These are phyloP conservation scores for Penicillium digitatum DNA, from an alignment of 2,329 filamentous ascomycete species.

Conservation along the genomic window DNA sequence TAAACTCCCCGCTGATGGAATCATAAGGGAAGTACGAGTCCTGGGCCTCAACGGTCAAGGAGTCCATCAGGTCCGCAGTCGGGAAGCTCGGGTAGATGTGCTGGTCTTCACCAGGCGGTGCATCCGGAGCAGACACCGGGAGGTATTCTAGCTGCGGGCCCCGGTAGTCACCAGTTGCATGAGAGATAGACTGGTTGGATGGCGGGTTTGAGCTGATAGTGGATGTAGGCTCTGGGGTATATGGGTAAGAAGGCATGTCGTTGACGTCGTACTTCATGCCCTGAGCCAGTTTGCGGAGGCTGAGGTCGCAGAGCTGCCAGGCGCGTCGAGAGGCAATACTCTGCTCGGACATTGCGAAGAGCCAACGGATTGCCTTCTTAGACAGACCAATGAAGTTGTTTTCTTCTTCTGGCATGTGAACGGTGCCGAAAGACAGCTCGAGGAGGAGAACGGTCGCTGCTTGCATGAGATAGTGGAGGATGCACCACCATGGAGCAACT, in stretches of 20 bases:
- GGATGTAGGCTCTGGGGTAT: conserved; percentile 12
- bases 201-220: conserved; percentile 1
- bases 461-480: conserved; percentile 47
- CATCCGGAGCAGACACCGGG: not conserved
- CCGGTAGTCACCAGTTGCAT: conserved; percentile 6
- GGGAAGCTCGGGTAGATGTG: conserved; percentile 2
- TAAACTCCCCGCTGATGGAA: conserved; percentile 39
- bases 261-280: conserved; percentile 37
- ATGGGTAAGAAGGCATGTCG: conserved; percentile 31
- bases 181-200: not conserved
- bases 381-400: conserved; percentile 32
- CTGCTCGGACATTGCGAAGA: conserved; percentile 40
- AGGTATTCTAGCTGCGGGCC: conserved; percentile 11
- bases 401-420: conserved; percentile 44
- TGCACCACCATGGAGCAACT: conserved; percentile 45
- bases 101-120: conserved; percentile 9
- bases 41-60: conserved; percentile 7
- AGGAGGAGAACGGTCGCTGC: conserved; percentile 44
- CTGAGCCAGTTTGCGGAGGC: conserved; percentile 32
- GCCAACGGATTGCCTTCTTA: conserved; percentile 45
- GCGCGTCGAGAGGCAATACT: conserved; percentile 40
- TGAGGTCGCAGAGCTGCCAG: conserved; percentile 41
- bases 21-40: conserved; percentile 40
- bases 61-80: conserved; percentile 12
- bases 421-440: conserved; percentile 44